These are phyloP conservation scores for Tricholoma flavovirens DNA, from an alignment of 768 basidiomycete genomes.

Conservation along the genomic window DNA sequence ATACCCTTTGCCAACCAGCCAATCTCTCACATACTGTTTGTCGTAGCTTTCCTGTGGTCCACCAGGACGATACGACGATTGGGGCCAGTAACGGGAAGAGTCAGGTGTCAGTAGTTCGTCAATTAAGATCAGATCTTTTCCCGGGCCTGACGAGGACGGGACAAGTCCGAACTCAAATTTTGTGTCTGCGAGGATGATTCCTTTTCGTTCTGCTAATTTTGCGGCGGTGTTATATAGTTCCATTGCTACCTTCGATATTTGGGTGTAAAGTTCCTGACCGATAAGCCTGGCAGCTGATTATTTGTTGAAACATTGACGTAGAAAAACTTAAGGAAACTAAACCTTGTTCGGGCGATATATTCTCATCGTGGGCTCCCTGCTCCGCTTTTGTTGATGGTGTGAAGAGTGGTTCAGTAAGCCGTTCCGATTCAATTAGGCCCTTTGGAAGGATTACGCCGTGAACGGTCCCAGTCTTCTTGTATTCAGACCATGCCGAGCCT, in stretches of 20 bases:
- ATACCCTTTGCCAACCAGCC: constrained; percentile 72
- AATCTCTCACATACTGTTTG: constrained; percentile 93
- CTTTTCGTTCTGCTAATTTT: constrained; percentile 62
- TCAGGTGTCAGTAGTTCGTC: constrained; percentile 98
- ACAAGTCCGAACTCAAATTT: constrained; percentile 98
- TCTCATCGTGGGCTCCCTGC: constrained; percentile 92
- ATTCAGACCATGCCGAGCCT: constrained; percentile 98
- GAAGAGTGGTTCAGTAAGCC: constrained; percentile 78
- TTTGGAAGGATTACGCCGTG: constrained; percentile 77
- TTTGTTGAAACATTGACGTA: constrained; percentile 2
- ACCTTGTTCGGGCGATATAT: constrained; percentile 84
- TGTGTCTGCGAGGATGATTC: constrained; percentile 94
- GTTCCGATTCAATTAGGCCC: constrained; percentile 80
- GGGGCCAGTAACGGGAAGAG: constrained; percentile 92
- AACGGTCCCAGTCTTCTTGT: constrained; percentile 80
- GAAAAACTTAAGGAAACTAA: background rate
- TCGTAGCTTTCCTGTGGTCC: constrained; percentile 86
- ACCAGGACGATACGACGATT: constrained; percentile 66
- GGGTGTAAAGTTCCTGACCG: constrained; percentile 56
- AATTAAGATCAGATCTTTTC: constrained; percentile 61
- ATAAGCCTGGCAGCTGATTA: constrained; percentile 58
- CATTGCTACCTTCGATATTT: constrained; percentile 56
- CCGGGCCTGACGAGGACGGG: constrained; percentile 24
- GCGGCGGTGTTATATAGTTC: constrained; percentile 71
- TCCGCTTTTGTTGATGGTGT: constrained; percentile 98